These are phyloP conservation scores for Fallopia convolvulus DNA, from an alignment of 148 eudicot species.

Conservation along the genomic window DNA sequence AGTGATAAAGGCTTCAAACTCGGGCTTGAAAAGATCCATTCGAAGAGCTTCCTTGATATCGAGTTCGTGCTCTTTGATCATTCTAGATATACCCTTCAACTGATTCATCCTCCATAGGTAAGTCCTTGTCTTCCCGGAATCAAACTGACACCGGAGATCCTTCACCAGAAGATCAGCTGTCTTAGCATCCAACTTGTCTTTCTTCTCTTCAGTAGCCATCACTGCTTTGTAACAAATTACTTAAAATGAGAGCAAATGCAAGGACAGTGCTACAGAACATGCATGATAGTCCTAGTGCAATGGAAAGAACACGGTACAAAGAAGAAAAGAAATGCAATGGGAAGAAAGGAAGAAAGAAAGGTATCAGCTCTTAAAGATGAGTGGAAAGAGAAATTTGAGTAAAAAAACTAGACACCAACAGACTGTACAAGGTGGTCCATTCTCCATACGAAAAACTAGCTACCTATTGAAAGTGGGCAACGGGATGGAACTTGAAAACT, in stretches of 20 bases:
- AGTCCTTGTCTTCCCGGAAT: constrained; percentile 45
- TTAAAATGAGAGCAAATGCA: neutral
- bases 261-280: neutral
- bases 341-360: neutral
- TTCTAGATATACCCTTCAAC: constrained; percentile 31
- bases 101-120: constrained; percentile 55
- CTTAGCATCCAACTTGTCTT: constrained; percentile 21
- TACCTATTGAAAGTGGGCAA: neutral
- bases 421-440: constrained; percentile 2
- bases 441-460: neutral
- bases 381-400: neutral
- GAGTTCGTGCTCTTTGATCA: constrained; percentile 39
- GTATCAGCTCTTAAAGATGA: neutral
- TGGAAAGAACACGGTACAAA: neutral
- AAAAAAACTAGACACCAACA: neutral
- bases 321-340: neutral
- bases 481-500: neutral
- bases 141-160: constrained; percentile 35
- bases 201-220: constrained; percentile 24
- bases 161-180: constrained; percentile 34
- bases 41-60: constrained; percentile 47
- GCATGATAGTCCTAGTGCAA: neutral
- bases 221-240: neutral
- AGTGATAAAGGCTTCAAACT: constrained; percentile 39
- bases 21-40: constrained; percentile 52